Percentiles rank a stretch among this genome's conserved stretches.
Conservation (phyloP, 202 grass and related monocot genomes). For the Saccharum hybrid region DNA sequence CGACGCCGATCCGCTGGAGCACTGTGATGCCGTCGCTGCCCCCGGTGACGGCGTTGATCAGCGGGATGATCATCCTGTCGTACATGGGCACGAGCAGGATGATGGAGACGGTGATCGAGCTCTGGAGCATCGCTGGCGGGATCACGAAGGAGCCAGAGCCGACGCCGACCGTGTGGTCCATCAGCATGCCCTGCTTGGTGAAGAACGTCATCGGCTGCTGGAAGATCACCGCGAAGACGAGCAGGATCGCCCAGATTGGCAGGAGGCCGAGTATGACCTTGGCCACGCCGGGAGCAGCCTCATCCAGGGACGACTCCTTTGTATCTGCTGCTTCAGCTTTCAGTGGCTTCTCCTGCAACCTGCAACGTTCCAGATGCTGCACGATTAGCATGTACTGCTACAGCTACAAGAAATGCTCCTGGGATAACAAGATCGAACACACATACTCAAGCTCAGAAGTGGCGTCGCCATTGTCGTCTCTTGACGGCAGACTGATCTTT, state of each 20-base stretch:
- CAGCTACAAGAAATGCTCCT: neutral
- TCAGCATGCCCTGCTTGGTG: conserved; percentile 87
- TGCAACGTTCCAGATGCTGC: conserved; percentile 23
- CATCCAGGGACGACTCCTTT: conserved; percentile 1
- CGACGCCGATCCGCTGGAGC: conserved; percentile 84
- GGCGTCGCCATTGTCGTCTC: conserved; percentile 39
- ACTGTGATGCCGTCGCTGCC: conserved; percentile 67
- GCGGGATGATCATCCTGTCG: conserved; percentile 62
- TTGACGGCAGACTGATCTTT: conserved; percentile 49
- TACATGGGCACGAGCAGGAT: conserved; percentile 88
- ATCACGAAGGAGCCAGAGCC: conserved; percentile 43
- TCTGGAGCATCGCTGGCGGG: conserved; percentile 90
- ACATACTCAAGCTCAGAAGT: conserved; percentile 70
- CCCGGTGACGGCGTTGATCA: conserved; percentile 46
- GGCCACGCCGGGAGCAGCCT: conserved; percentile 43
- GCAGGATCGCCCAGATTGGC: conserved; percentile 74
- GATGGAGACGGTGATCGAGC: conserved; percentile 77
- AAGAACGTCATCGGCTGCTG: conserved; percentile 94
- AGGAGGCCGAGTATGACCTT: conserved; percentile 64
- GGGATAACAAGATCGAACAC: neutral
- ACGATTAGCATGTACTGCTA: neutral
- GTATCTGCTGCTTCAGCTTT: conserved; percentile 23
- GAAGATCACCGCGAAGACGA: conserved; percentile 92
- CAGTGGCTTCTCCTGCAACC: conserved; percentile 71
- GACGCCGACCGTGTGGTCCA: conserved; percentile 61